phyloP scores from a whole-genome alignment of 768 basidiomycete genomes.

The Fomitopsis serialis region DNA sequence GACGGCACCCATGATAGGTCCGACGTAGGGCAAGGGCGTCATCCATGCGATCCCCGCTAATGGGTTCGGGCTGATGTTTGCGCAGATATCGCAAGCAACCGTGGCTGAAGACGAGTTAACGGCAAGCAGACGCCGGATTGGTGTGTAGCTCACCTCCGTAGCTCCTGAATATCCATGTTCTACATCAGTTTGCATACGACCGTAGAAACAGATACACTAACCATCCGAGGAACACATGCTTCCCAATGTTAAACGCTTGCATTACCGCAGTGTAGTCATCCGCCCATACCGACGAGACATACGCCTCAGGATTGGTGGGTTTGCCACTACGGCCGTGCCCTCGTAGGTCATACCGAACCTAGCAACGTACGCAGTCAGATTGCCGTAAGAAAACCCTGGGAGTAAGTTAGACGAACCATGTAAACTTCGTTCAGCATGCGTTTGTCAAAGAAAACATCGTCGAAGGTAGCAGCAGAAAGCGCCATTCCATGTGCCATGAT shows the following conservation, averaged over 20 bases:
- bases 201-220: not conserved
- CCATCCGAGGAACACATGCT: conserved; percentile 19
- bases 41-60: conserved; percentile 14
- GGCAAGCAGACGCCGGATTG: no score
- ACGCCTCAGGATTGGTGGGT: conserved; percentile 7
- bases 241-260: conserved; percentile 14
- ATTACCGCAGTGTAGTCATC: conserved; percentile 18
- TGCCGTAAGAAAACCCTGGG: no score
- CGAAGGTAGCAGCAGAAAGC: conserved; percentile 12
- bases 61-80: conserved; percentile 6
- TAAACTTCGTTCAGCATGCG: conserved; percentile 11
- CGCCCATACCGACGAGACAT: conserved; percentile 9
- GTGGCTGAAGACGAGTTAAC: conserved; percentile 8
- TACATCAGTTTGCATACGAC: not conserved
- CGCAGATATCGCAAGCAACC: conserved; percentile 13
- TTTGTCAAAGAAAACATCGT: conserved; percentile 13
- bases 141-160: conserved; percentile 7
- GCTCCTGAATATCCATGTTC: conserved; percentile 1
- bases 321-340: conserved; percentile 18
- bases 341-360: conserved; percentile 23
- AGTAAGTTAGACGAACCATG: conserved; percentile 5
- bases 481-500: conserved; percentile 19
- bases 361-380: not conserved
- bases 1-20: conserved; percentile 4
- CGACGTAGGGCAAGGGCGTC: conserved; percentile 12